A percentile compares a stretch with the other conserved stretches of the same genome.
These are phyloP conservation scores for Aspergillus cavernicola DNA, from an alignment of 495 filamentous ascomycete genomes.

Conservation along the genomic window DNA sequence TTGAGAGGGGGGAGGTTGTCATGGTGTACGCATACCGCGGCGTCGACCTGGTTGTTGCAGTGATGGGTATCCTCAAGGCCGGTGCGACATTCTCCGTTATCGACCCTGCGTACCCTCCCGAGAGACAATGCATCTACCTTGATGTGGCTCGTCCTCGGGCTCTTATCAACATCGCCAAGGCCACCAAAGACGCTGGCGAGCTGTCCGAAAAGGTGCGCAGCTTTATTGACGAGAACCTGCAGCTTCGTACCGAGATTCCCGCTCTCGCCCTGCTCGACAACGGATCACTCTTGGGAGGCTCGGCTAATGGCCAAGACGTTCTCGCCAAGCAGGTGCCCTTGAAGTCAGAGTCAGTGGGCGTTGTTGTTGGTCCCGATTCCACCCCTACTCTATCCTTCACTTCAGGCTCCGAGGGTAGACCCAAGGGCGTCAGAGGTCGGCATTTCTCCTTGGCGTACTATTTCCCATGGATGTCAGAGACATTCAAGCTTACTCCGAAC, in stretches of 20 bases:
- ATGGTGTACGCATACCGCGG: conserved; percentile 87
- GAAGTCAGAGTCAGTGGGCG: conserved; percentile 58
- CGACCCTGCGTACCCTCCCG: conserved; percentile 84
- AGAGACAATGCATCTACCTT: conserved; percentile 84
- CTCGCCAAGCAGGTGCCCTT: conserved; percentile 50
- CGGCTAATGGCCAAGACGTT: conserved; percentile 60
- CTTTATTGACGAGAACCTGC: conserved; percentile 71
- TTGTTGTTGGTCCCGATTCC: conserved; percentile 87
- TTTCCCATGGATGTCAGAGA: conserved; percentile 88
- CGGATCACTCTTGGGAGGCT: conserved; percentile 70
- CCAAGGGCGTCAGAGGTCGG: conserved; percentile 84
- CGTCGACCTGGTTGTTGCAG: conserved; percentile 47
- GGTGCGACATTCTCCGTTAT: conserved; percentile 59
- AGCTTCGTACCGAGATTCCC: conserved; percentile 73
- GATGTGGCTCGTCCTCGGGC: conserved; percentile 81
- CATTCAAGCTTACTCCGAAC: conserved; percentile 67
- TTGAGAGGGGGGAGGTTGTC: conserved; percentile 80
- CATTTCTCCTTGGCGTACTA: conserved; percentile 88
- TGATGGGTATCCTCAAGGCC: conserved; percentile 55
- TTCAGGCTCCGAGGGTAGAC: conserved; percentile 76
- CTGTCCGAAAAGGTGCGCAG: conserved; percentile 64
- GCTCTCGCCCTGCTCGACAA: conserved; percentile 69
- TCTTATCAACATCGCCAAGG: conserved; percentile 76
- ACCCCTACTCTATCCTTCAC: conserved; percentile 83
- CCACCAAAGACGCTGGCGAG: conserved; percentile 69